These are phyloP conservation scores for Syzygium syzygioides DNA, from an alignment of 441 rosid genomes.

Conservation along the genomic window DNA sequence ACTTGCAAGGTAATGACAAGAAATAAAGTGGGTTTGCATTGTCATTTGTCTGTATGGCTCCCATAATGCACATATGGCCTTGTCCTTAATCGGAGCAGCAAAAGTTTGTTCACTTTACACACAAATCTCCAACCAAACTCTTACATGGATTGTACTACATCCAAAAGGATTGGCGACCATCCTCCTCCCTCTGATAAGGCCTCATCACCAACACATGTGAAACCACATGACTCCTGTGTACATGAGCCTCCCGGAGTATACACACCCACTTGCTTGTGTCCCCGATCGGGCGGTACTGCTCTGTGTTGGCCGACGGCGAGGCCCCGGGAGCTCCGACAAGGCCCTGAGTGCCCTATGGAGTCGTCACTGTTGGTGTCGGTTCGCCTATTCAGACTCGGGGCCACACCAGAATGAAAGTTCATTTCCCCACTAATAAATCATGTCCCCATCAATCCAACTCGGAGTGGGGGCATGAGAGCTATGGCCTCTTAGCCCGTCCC, in stretches of 20 bases:
- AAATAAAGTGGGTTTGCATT: background rate
- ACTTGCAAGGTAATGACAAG: background rate
- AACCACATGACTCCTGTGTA: slow-evolving; percentile 8
- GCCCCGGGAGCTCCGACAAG: background rate
- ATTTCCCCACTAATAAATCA: slow-evolving; percentile 7
- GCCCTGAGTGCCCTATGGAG: slow-evolving; percentile 6
- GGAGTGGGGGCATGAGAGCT: slow-evolving; percentile 32
- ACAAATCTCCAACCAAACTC: background rate
- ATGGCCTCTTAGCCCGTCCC: slow-evolving; percentile 23
- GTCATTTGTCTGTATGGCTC: background rate
- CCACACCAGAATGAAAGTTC: background rate
- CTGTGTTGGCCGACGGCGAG: background rate
- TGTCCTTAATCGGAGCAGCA: background rate
- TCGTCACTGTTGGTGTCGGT: slow-evolving; percentile 30
- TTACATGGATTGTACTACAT: background rate
- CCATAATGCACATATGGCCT: background rate
- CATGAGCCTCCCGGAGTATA: background rate
- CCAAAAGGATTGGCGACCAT: background rate
- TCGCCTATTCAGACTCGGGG: background rate
- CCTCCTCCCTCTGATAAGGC: background rate
- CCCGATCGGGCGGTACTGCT: slow-evolving; percentile 1
- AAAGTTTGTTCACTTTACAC: background rate
- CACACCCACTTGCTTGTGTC: slow-evolving; percentile 23
- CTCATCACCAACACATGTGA: background rate
- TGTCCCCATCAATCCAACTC: slow-evolving; percentile 44